Conservation (phyloP, 225 moss, liverwort and hornwort genomes). For the Asterella californica region DNA sequence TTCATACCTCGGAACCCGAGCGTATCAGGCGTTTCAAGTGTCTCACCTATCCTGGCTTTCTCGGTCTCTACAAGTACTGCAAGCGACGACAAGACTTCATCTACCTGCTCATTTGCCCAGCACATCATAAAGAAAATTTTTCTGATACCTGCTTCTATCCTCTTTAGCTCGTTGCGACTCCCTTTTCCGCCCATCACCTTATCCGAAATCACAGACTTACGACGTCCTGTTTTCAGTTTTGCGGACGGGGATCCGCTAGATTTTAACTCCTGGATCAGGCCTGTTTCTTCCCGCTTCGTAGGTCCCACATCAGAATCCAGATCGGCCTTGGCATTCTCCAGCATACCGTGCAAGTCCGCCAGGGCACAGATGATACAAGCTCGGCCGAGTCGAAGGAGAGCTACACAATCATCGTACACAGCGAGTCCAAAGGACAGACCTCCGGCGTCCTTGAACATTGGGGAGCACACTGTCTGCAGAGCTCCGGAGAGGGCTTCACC, state of each 20-base stretch:
- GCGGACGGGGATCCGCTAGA: neutral
- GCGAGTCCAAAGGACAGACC: slow-evolving; percentile 74
- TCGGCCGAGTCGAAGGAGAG: slow-evolving; percentile 65
- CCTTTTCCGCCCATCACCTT: neutral
- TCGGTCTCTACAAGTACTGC: slow-evolving; percentile 45
- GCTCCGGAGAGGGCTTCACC: slow-evolving; percentile 56
- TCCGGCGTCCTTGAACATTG: slow-evolving; percentile 73
- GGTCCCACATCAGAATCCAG: slow-evolving; percentile 41
- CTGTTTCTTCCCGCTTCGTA: slow-evolving; percentile 15
- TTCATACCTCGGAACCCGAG: neutral
- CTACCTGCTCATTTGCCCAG: slow-evolving; percentile 68
- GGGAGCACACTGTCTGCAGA: slow-evolving; percentile 74
- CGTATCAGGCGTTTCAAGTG: neutral
- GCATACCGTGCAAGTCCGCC: slow-evolving; percentile 60
- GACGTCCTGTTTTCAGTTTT: slow-evolving; percentile 3
- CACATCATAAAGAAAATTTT: slow-evolving; percentile 81
- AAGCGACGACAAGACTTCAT: slow-evolving; percentile 42
- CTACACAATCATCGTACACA: slow-evolving; percentile 63
- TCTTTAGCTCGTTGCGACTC: slow-evolving; percentile 40
- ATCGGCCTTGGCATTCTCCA: slow-evolving; percentile 57
- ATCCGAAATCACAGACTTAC: neutral
- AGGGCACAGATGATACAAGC: slow-evolving; percentile 74
- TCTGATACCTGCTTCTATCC: slow-evolving; percentile 56
- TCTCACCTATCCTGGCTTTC: slow-evolving; percentile 50
- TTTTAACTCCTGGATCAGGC: neutral